A percentile compares a stretch with the other conserved stretches of the same genome.
phyloP scores from a whole-genome alignment of 176 grass and related monocot genomes.

The Oryza meridionalis region DNA sequence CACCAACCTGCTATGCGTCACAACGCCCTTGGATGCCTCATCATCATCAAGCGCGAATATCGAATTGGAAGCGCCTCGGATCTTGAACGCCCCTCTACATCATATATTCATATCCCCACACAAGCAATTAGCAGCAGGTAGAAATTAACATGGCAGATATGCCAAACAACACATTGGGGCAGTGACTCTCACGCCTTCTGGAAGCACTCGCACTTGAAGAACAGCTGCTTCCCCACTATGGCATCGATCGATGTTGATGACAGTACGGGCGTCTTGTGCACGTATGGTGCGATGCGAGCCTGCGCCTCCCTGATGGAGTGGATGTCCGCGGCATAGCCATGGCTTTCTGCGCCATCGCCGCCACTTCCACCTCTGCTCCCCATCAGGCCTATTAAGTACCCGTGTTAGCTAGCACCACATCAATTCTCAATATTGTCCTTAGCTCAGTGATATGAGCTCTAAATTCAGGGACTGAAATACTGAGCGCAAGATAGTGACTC shows the following conservation, averaged over 20 bases:
- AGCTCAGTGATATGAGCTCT: background rate
- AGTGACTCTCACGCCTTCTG: conserved; percentile 80
- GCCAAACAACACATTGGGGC: conserved; percentile 1
- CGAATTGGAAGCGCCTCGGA: conserved; percentile 90
- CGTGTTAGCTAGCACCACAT: background rate
- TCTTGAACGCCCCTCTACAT: conserved; percentile 89
- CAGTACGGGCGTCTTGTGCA: conserved; percentile 74
- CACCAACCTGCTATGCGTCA: conserved; percentile 92
- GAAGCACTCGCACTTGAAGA: conserved; percentile 98
- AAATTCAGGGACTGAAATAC: too few relatives aligned
- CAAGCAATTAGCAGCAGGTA: conserved; percentile 24
- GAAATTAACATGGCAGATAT: background rate
- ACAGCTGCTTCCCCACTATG: conserved; percentile 64
- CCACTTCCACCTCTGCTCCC: conserved; percentile 30
- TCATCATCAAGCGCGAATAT: conserved; percentile 78
- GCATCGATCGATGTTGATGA: conserved; percentile 66
- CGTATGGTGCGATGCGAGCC: conserved; percentile 66
- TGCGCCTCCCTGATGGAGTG: conserved; percentile 77
- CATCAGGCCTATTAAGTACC: conserved; percentile 54
- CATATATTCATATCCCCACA: background rate
- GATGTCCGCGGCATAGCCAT: conserved; percentile 70
- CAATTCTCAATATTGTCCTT: background rate
- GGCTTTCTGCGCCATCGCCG: background rate
- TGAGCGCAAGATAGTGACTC: background rate
- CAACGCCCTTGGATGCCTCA: conserved; percentile 77